Base-by-base conservation (phyloP, 306 rosid species). In the Acacia acuminata region DNA sequence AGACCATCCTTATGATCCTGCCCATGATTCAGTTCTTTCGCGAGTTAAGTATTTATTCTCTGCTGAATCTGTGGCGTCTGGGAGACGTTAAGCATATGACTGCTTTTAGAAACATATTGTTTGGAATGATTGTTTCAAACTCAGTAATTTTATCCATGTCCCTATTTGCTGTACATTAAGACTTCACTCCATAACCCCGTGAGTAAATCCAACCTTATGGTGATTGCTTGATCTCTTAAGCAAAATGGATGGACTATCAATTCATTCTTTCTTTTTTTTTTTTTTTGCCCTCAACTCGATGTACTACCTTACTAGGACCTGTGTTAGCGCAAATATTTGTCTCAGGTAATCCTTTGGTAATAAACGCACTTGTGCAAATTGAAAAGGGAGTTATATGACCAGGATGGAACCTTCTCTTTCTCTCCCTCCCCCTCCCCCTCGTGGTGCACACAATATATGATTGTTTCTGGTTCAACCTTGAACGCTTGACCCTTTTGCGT, bases 1-100 rank as follows among this genome's bases (percentile, higher is more conserved):
- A 86, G 92, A 93, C 79, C 97, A 90, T 79, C 94, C 97, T 4
- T 93, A 93, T 51, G 97, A 93, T 81, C 97, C 94, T 22, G 56
- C 96, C 2, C 94, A 91, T 20, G 94, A 93, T 81, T 93, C 97
- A 9, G 89, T 93, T 86, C 95, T 93, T 64, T 91, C 97, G 0
- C 91, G 94, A 73, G 97, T 93, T 43, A 91, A 90, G 87, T 88
- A 91, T 85, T 91, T 93, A 82, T 91, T 93, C 91, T 86, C 91
- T 71, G n/a, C 93, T 10, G 96, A 93, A 71, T 91, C 96, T 3
- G 93, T 91, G 82, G 95, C 95, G 14, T 90, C 91, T 4, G 96
- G 77, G 20, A 88, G 97, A 75, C 94, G 90, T 63, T 93, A 71
- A 69, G 72, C 47, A 47, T 14, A 3, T 16, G 51, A 53, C 75